Conservation (phyloP, 352 stramenopile species). For the Thraustochytrium sp. region DNA sequence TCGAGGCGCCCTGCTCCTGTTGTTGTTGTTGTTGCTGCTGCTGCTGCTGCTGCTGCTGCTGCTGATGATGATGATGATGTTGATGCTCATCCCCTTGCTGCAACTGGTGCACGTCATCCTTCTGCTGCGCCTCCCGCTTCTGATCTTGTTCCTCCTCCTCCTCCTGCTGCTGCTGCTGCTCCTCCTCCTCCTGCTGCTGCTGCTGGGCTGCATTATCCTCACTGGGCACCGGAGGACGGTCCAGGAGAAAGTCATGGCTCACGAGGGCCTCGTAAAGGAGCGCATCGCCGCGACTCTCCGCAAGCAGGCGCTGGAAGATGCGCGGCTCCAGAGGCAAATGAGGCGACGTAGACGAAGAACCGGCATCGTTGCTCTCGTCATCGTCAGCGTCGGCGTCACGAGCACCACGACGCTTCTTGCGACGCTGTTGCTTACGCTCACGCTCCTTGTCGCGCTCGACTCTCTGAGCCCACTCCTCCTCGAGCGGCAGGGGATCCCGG, state of each 20-base stretch:
- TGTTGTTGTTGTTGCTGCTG: neutral
- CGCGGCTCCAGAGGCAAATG: conserved; percentile 56
- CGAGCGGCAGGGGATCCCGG: neutral
- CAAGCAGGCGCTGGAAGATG: conserved; percentile 69
- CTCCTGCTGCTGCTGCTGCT: neutral
- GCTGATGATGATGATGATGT: too few species aligned
- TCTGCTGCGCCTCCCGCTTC: neutral
- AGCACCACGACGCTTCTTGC: neutral
- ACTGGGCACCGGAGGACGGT: neutral
- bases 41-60: neutral
- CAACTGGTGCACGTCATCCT: neutral
- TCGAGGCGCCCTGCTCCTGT: neutral
- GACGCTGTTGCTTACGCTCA: neutral
- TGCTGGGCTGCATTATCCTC: neutral
- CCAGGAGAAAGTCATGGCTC: conserved; percentile 70
- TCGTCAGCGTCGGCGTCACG: neutral
- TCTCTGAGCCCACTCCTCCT: neutral
- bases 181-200: neutral
- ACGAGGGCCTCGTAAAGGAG: conserved; percentile 72
- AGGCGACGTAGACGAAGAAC: neutral
- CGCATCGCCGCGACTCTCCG: conserved; percentile 67
- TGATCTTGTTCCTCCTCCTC: neutral
- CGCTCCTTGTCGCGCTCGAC: neutral
- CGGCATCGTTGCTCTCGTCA: neutral
- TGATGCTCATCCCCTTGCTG: neutral